Base-by-base conservation (phyloP, 495 filamentous ascomycete species). In the Neurospora sp. region DNA sequence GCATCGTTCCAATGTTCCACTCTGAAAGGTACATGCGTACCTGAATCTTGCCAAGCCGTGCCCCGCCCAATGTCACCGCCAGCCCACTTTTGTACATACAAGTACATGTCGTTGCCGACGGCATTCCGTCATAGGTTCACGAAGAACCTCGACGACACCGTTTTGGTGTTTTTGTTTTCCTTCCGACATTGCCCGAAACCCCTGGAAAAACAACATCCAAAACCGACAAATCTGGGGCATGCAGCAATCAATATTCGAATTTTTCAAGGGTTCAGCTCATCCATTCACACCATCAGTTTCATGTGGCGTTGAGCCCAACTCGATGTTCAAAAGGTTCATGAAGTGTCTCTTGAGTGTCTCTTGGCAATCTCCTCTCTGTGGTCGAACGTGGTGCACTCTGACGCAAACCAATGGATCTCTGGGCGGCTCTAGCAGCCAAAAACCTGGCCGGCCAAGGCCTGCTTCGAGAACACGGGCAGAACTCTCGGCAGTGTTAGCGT, bases 121-220 rank as follows among this genome's bases (percentile, higher is more conserved):
- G 35, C 42, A 71, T 77, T 78, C 74, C 78, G 78, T 76, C 78
- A 81, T 79, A 74, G 66, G 72, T 37, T 71, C 35, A 71, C 39
- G 39, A 39, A 39, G 44, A 31, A 23, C 41, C 3, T 70, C 69
- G 41, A 16, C 11, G 70, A 69, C 44, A 69, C n/a, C 27, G 14
- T 35, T 41, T 54, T 62, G 41, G 37, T 71, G 37, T 35, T 72
- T 73, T 71, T 59, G 72, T 14, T 23, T 7, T 31, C 35, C 62
- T 75, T 75, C 78, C 78, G 78, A 77, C 70, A 74, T 78, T 77
- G 72, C 77, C 78, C 78, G 78, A 78, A n/a, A 70, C 72, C 62
- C 37, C 70, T 70, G 69, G 70, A 31, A 44, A n/a, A 35, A 42
- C 44, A 6, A 20, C 35, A 35, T 35, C 40, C 11, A 35, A 20